These are phyloP conservation scores for Eustoma russellianum DNA, from an alignment of 257 asterid species.

Conservation along the genomic window DNA sequence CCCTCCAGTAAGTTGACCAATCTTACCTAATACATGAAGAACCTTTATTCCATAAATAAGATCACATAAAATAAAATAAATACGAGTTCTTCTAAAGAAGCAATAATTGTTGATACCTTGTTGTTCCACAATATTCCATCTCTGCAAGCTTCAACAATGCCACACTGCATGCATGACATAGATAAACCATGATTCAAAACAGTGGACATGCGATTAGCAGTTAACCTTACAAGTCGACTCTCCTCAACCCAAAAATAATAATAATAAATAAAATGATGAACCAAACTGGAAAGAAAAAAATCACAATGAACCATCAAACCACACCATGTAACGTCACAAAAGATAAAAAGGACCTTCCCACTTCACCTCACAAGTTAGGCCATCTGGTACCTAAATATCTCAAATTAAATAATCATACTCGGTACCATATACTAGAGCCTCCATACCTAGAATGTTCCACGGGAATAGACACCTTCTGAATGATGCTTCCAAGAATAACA, in stretches of 20 bases:
- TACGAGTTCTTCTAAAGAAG: not conserved
- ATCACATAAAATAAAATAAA: too few relatives aligned
- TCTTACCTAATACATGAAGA: too few relatives aligned
- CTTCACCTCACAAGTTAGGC: not conserved
- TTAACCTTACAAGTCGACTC: too few relatives aligned
- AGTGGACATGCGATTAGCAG: not conserved
- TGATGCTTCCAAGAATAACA: slow-evolving; percentile 75
- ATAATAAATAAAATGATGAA: too few relatives aligned
- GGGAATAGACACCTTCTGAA: slow-evolving; percentile 82
- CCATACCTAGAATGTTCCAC: slow-evolving; percentile 84
- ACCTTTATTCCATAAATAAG: too few relatives aligned
- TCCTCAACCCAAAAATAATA: too few relatives aligned
- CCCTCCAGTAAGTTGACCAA: too few relatives aligned
- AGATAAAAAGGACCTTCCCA: too few relatives aligned
- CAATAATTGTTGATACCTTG: slow-evolving; percentile 43
- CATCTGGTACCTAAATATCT: not conserved
- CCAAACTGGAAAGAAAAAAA: too few relatives aligned
- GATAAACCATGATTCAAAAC: not conserved
- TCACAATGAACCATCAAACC: not conserved
- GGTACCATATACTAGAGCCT: not conserved
- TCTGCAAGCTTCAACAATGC: slow-evolving; percentile 81
- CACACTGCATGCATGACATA: slow-evolving; percentile 39
- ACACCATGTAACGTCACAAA: too few relatives aligned
- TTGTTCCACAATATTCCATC: slow-evolving; percentile 91
- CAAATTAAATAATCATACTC: too few relatives aligned